These are phyloP conservation scores for Marasmius fiardii DNA, from an alignment of 1,284 basidiomycete species.

Conservation along the genomic window DNA sequence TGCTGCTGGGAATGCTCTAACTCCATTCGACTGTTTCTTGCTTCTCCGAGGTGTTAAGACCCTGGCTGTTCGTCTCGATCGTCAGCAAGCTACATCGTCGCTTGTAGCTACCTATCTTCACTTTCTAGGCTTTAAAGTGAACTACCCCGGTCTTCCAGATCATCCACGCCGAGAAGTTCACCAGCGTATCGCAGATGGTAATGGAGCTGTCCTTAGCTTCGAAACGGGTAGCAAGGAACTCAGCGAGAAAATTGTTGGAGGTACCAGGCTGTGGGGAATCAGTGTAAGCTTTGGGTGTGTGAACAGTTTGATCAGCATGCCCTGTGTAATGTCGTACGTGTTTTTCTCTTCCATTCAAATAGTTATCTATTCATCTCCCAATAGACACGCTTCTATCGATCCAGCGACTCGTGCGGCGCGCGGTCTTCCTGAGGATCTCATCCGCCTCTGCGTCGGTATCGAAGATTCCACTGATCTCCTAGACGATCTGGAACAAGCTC, in stretches of 20 bases:
- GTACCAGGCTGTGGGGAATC: conserved; percentile 94
- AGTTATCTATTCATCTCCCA: conserved; percentile 15
- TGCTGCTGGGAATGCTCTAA: conserved; percentile 94
- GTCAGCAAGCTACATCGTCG: conserved; percentile 84
- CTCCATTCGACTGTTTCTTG: conserved; percentile 95
- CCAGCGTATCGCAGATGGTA: conserved; percentile 83
- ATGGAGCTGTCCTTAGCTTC: conserved; percentile 94
- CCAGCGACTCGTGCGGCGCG: conserved; percentile 89
- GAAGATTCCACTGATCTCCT: conserved; percentile 93
- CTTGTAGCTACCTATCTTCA: conserved; percentile 88
- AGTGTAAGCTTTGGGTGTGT: conserved; percentile 98
- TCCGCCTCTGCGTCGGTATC: conserved; percentile 97
- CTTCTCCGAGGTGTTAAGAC: conserved; percentile 97
- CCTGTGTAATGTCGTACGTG: conserved; percentile 97
- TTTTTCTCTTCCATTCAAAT: conserved; percentile 9
- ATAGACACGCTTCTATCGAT: conserved; percentile 95
- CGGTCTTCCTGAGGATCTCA: conserved; percentile 95
- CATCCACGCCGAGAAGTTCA: conserved; percentile 90
- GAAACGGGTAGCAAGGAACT: conserved; percentile 90
- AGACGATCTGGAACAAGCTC: conserved; percentile 92
- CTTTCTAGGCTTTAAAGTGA: conserved; percentile 85
- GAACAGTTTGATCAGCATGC: conserved; percentile 99
- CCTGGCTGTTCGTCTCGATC: conserved; percentile 94
- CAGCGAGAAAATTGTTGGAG: conserved; percentile 91
- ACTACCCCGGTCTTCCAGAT: conserved; percentile 88